Base-by-base conservation (phyloP, 768 basidiomycete species). In the Chiua virens region DNA sequence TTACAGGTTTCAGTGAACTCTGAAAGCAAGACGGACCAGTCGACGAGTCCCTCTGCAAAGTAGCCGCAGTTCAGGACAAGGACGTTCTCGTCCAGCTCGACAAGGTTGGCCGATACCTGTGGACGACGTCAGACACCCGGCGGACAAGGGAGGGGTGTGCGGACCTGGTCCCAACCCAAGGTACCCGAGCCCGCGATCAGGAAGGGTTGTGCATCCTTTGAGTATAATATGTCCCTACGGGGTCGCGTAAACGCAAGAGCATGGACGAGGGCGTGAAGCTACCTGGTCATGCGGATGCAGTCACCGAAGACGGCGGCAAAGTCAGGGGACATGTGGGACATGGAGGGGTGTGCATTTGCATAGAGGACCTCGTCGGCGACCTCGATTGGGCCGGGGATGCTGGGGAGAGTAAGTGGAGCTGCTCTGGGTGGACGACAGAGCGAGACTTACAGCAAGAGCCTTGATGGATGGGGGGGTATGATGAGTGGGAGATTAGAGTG, bases 131-230 rank as follows among this genome's bases (percentile, higher is more conserved):
- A 52, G n/a, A 23, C 4, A n/a, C 17, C n/a, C 4, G 20, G 11
- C 8, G 22, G 18, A 10, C 13, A 22, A 13, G 18, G 23, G 2
- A 21, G 21, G 20, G 38, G 18, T 6, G 18, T 20, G 64, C 79
- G 56, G 39, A 79, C 89, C 81, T 92, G 89, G 68, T 98, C 95
- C 94, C 95, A 98, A 25, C 97, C 97, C 30, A 99, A 78, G 3
- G 97, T 98, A 15, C 97, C 97, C 48, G 87, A 90, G 2, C 97
- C 97, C 23, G 94, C 86, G 55, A 98, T 88, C 61, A 99, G 72
- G 77, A 99, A 93, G 0, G 93, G 92, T 64, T 98, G 97, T 0
- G 79, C 89, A 21, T 76, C 73, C 48, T 82, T 79, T 27, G 96
- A 87, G 65, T 83, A 85, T 20, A 98, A 71, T 8, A 98, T 85